Evolutionary conservation across 208 protist genomes (phyloP).

Genomic region (Acanthamoeba lenticulata): DNA sequence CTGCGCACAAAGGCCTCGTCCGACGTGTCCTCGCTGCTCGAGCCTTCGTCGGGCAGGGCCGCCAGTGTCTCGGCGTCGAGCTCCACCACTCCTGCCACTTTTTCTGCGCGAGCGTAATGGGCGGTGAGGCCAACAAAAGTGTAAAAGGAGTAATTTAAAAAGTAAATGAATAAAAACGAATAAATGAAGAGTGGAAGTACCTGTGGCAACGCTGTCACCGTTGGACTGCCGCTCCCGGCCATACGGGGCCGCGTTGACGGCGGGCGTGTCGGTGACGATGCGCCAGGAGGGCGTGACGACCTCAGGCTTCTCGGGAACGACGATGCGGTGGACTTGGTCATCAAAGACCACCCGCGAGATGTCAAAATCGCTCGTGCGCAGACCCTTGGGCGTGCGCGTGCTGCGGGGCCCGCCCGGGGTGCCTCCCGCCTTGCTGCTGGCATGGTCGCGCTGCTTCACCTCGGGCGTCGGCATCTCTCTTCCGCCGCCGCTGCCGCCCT

Average conservation of each 20-base stretch:
- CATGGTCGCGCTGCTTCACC: too few relatives aligned
- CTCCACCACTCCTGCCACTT: slow-evolving; percentile 12
- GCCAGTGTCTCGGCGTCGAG: not conserved
- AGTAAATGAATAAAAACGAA: not conserved
- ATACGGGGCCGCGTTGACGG: not conserved
- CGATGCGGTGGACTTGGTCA: slow-evolving; percentile 21
- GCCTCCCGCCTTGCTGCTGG: not conserved
- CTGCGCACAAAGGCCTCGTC: slow-evolving; percentile 40
- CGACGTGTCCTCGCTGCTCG: slow-evolving; percentile 45
- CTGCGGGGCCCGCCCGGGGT: not conserved
- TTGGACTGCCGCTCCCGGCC: not conserved
- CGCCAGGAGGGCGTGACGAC: not conserved
- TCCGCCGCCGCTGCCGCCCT: not conserved
- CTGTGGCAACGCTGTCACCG: not conserved
- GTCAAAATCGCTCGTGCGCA: slow-evolving; percentile 56
- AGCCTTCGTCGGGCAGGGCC: not conserved
- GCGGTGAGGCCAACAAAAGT: not conserved
- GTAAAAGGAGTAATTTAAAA: not conserved
- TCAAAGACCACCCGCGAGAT: slow-evolving; percentile 39
- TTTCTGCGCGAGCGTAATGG: not conserved
- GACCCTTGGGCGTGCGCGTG: slow-evolving; percentile 3
- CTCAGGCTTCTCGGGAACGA: slow-evolving; percentile 45
- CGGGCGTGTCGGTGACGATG: not conserved
- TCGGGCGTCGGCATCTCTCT: not conserved
- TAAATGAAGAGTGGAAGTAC: not conserved